Base-by-base conservation (phyloP, 768 basidiomycete genomes). In the Termitomyces eurrhizus region DNA sequence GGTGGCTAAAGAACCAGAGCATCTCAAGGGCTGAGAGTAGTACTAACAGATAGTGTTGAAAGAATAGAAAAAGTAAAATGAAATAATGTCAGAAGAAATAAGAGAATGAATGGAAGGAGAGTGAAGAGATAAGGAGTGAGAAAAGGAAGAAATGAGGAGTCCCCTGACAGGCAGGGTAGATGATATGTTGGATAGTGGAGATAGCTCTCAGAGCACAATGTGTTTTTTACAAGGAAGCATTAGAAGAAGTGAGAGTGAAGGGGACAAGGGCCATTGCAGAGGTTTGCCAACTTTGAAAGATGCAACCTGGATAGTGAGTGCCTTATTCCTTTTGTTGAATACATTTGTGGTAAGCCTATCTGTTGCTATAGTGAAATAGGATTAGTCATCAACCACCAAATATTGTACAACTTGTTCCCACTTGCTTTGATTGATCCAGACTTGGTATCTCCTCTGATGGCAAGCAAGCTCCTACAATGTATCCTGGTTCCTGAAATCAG, bases 401-500 rank as follows among this genome's bases (percentile, higher is more conserved):
- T 87, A 0, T 78, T 96, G 13, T 87, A 86, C 66, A 80, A 85
- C 66, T 77, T 93, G 58, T 93, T 93, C 66, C 90, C 93, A 1
- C 84, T 83, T 0, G 69, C 78, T 4, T 73, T 79, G 0, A 81
- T 91, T 50, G 76, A 85, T 58, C 76, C 83, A 0, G 68, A 74
- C n/a, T 71, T 78, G 12, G 81, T 86, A 29, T 71, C 78, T 0
- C 89, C 95, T 0, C 81, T 98, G 26, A 83, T 85, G 1, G 78
- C 86, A 0, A 81, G 84, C 37, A 88, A 93, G 60, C 96, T 95
- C 68, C 79, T 93, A 41, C 86, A 89, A 42, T 86, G 87, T 16
- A 81, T 98, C 35, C 82, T 98, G n/a, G 86, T 98, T 2, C 96
- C 96, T 1, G 95, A 98, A 73, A 85, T 89, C 0, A 92, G 89